Evolutionary conservation across 148 eudicot species (phyloP), one percentile per base, ranked within the genome.

Genomic region (Mesembryanthemum crystallinum): DNA sequence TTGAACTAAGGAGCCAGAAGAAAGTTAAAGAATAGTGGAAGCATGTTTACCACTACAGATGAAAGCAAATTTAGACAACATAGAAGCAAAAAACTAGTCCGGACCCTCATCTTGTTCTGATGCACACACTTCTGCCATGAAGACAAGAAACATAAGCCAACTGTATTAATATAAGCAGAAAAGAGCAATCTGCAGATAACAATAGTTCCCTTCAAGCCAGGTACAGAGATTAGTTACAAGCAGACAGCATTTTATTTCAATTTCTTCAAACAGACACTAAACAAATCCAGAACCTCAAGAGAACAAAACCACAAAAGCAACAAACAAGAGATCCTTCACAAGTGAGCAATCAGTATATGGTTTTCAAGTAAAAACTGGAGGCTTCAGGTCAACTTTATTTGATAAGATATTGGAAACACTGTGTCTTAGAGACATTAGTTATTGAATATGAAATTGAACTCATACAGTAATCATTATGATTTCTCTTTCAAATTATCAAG

Each of bases 31-130:
- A 62, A 33, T 64, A 39, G 27, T 55, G 43, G n/a, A 70, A 71
- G 43, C 58, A 43, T 18, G 24, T 66, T 82, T 85, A 91, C 97
- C 92, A 84, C 90, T 74, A 71, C 51, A 27, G 76, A 72, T 21
- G 75, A 60, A 69, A 83, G 64, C 51, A 81, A 68, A 73, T 21
- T 77, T 54, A 88, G 73, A 71, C 76, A 81, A 67, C 86, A 62
- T 47, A 84, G 52, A 72, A 77, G 76, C 72, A 86, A 65, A 78
- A 89, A 78, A 20, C 80, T 77, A 30, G 72, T 83, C 63, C 37
- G 64, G 24, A 67, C 77, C 67, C 70, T 64, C 82, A 79, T 82
- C 54, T 54, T 74, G 77, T 51, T 68, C 59, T 7, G 29, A 55
- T 64, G 73, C 63, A 4, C 52, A 39, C 27, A 5, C 21, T 66